Percentiles rank a stretch among this genome's conserved stretches.
Conservation (phyloP, 1,284 basidiomycete genomes). For the Malassezia nana region DNA sequence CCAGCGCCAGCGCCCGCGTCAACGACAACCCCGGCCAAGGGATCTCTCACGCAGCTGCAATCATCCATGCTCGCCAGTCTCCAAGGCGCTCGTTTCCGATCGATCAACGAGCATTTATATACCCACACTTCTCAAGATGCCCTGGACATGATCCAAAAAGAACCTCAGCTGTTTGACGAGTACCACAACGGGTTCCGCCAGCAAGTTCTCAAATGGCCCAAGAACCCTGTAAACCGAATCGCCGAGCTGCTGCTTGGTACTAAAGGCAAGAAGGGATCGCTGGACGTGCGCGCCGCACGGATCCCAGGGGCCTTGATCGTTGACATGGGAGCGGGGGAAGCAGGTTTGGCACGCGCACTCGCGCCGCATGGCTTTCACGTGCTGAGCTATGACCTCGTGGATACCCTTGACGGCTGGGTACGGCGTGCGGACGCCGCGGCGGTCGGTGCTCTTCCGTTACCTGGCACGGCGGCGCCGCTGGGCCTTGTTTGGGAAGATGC, state of each 20-base stretch:
- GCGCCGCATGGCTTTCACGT: conserved; percentile 49
- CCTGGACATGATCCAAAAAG: conserved; percentile 28
- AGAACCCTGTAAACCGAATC: conserved; percentile 42
- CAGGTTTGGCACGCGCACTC: conserved; percentile 60
- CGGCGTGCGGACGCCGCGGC: conserved; percentile 32
- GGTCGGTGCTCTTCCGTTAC: conserved; percentile 24
- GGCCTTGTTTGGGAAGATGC: conserved; percentile 1
- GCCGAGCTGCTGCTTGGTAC: conserved; percentile 18
- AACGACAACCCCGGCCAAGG: not conserved
- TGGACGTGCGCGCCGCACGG: conserved; percentile 1
- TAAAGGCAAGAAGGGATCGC: conserved; percentile 1
- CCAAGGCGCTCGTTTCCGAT: conserved; percentile 44
- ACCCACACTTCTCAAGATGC: conserved; percentile 33
- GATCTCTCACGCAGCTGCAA: conserved; percentile 26
- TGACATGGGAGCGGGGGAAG: conserved; percentile 93
- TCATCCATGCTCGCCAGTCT: conserved; percentile 36
- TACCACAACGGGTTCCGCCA: conserved; percentile 47
- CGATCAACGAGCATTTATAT: conserved; percentile 48
- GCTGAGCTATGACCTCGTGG: conserved; percentile 68
- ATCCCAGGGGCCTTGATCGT: conserved; percentile 61
- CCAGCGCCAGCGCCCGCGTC: not conserved
- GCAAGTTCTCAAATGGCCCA: conserved; percentile 45
- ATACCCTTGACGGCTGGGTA: conserved; percentile 58
- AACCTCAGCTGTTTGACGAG: conserved; percentile 33
- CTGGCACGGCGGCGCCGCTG: conserved; percentile 18